phyloP scores from a whole-genome alignment of 768 basidiomycete species.

The Porpolomopsis calyptriformis region DNA sequence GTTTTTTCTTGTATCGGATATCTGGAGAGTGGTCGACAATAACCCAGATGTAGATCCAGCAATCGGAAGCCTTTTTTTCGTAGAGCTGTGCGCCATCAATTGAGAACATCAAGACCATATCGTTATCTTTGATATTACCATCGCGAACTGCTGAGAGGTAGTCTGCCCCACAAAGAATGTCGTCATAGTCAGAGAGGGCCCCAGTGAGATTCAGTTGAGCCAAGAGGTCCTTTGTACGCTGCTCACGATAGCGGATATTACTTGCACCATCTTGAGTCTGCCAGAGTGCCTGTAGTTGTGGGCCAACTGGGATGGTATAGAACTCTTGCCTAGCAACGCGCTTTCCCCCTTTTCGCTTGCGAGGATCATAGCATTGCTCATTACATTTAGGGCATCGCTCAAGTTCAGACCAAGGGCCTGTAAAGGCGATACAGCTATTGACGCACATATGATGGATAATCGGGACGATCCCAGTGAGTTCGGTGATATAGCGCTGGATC shows the following conservation, averaged over 20 bases:
- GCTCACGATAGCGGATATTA: constrained; percentile 19
- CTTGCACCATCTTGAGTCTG: constrained; percentile 15
- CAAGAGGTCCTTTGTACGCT: neutral
- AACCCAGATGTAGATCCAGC: constrained; percentile 31
- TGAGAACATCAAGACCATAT: constrained; percentile 23
- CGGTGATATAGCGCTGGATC: constrained; percentile 16
- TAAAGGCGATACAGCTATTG: constrained; percentile 19
- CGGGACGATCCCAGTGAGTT: constrained; percentile 25
- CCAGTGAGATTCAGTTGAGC: neutral
- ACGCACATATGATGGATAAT: constrained; percentile 33
- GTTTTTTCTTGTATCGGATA: constrained; percentile 21
- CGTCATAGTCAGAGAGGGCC: constrained; percentile 8
- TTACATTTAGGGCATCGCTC: constrained; percentile 17
- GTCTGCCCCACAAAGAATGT: constrained; percentile 20
- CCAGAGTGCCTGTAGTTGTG: constrained; percentile 29
- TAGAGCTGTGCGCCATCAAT: constrained; percentile 33
- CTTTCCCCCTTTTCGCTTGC: constrained; percentile 1
- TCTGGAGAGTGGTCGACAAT: constrained; percentile 20
- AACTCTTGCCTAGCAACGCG: constrained; percentile 22
- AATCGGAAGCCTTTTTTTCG: constrained; percentile 29
- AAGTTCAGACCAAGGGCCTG: constrained; percentile 12
- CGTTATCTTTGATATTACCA: constrained; percentile 16
- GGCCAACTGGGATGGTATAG: constrained; percentile 30
- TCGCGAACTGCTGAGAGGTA: constrained; percentile 14
- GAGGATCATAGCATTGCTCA: constrained; percentile 16